Evolutionary conservation across 2,329 filamentous ascomycete genomes (phyloP), one percentile per base, ranked within the genome.

Genomic region (Hymenoscyphus scutula): DNA sequence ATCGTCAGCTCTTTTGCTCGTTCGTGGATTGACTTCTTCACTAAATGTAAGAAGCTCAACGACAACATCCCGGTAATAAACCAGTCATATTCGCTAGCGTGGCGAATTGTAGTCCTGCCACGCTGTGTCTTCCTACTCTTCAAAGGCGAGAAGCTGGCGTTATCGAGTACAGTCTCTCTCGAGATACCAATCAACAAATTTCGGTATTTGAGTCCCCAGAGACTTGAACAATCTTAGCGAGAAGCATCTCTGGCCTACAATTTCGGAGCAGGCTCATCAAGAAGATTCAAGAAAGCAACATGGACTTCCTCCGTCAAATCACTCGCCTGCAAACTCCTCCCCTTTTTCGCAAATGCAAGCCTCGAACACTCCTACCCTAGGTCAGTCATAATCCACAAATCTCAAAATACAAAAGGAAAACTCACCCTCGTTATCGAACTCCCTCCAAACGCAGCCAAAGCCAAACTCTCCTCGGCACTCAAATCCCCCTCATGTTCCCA

Each of bases 221-320:
- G n/a, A n/a, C n/a, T n/a, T n/a, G n/a, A n/a, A n/a, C n/a, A n/a
- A n/a, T n/a, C n/a, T n/a, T n/a, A n/a, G n/a, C n/a, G n/a, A n/a
- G n/a, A n/a, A n/a, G n/a, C n/a, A n/a, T n/a, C n/a, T n/a, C n/a
- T n/a, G n/a, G n/a, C 25, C 19, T 69, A 73, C 25, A 73, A 48
- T 57, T 70, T 73, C 10, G 71, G 62, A 51, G 53, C 60, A n/a
- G 69, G 56, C 30, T 67, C 90, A 0, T 92, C 93, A 72, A 97
- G 89, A 19, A 97, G 76, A 64, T 87, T 86, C 71, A 90, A 75
- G 76, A 97, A 98, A 0, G 92, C 90, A 37, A 80, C 80, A 71
- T 96, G 89, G 10, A 99, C 90, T 77, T 97, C 89, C 19, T 95
- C 92, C 0, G 94, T 97, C 74, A 99, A 78, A 76, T 98, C 95